A percentile compares a stretch with the other conserved stretches of the same genome.
phyloP scores from a whole-genome alignment of 139 green algal species.

The Monoraphidium neglectum region DNA sequence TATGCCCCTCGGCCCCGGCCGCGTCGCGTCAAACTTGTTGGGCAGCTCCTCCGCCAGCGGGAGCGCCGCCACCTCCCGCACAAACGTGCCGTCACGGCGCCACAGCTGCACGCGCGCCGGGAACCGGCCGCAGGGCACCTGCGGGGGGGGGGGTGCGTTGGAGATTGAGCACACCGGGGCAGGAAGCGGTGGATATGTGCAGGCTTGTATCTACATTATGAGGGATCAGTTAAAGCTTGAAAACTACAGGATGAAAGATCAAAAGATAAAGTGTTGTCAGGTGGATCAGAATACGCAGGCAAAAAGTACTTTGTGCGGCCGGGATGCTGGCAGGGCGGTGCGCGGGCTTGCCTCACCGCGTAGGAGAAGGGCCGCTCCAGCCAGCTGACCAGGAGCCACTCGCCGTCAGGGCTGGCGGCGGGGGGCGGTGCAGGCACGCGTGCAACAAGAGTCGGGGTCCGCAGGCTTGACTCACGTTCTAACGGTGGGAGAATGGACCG shows the following conservation, averaged over 20 bases:
- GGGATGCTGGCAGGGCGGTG: no score
- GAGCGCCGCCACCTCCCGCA: conserved; percentile 81
- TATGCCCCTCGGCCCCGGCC: conserved; percentile 76
- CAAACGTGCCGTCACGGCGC: conserved; percentile 9
- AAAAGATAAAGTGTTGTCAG: no score
- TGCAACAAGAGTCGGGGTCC: neutral
- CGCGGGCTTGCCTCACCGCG: neutral
- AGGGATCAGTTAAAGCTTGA: no score
- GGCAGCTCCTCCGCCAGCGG: conserved; percentile 96
- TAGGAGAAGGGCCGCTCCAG: conserved; percentile 89
- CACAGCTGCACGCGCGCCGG: conserved; percentile 57
- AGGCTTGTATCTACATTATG: no score
- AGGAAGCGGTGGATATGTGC: neutral
- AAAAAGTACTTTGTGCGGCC: no score
- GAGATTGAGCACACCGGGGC: no score
- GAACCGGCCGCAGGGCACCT: conserved; percentile 90
- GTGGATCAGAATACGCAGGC: no score
- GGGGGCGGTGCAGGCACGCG: neutral
- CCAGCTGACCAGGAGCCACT: conserved; percentile 84
- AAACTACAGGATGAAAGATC: no score
- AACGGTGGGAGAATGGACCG: no score
- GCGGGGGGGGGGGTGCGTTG: no score
- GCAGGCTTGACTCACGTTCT: no score
- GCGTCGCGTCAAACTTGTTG: conserved; percentile 86
- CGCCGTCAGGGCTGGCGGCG: conserved; percentile 63